A percentile compares a stretch with the other conserved stretches of the same genome.
phyloP scores from a whole-genome alignment of 1,284 basidiomycete genomes.

The Ceratobasidium sp. region DNA sequence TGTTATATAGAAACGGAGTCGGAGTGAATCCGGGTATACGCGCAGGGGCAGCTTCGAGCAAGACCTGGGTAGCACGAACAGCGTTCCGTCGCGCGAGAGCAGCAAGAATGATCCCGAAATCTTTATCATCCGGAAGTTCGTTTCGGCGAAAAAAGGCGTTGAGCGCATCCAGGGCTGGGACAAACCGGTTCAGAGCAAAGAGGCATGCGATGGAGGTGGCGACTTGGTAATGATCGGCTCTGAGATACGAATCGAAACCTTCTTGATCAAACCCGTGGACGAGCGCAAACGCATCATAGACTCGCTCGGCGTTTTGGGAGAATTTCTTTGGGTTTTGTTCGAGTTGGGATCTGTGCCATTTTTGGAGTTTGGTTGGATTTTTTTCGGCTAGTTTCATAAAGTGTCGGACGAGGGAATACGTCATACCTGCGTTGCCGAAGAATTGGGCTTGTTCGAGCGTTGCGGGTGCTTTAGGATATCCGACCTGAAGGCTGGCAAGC shows the following conservation, averaged over 20 bases:
- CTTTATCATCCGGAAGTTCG: slow-evolving; percentile 13
- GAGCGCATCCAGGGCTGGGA: slow-evolving; percentile 11
- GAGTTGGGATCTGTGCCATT: slow-evolving; percentile 8
- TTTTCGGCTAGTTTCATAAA: slow-evolving; percentile 28
- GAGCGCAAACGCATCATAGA: slow-evolving; percentile 16
- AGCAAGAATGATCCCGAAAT: slow-evolving; percentile 26
- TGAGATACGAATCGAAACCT: neutral
- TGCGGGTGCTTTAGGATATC: neutral
- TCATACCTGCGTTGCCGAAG: slow-evolving; percentile 16
- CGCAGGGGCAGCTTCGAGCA: slow-evolving; percentile 25
- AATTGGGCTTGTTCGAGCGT: slow-evolving; percentile 12
- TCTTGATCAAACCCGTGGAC: slow-evolving; percentile 22
- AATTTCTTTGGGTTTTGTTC: neutral
- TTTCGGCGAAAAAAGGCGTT: slow-evolving; percentile 3
- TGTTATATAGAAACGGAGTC: slow-evolving; percentile 10
- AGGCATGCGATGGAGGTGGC: slow-evolving; percentile 25
- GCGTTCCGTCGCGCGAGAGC: slow-evolving; percentile 20
- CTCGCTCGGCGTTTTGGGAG: neutral
- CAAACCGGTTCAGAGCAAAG: slow-evolving; percentile 16
- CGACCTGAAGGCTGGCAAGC: neutral
- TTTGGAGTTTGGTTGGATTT: neutral
- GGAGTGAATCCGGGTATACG: slow-evolving; percentile 21
- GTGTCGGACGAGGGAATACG: slow-evolving; percentile 17
- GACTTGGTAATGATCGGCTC: slow-evolving; percentile 25
- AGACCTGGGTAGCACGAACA: slow-evolving; percentile 20